Evolutionary conservation across 1,284 basidiomycete species (phyloP).

Genomic region (Thelephora terrestris): DNA sequence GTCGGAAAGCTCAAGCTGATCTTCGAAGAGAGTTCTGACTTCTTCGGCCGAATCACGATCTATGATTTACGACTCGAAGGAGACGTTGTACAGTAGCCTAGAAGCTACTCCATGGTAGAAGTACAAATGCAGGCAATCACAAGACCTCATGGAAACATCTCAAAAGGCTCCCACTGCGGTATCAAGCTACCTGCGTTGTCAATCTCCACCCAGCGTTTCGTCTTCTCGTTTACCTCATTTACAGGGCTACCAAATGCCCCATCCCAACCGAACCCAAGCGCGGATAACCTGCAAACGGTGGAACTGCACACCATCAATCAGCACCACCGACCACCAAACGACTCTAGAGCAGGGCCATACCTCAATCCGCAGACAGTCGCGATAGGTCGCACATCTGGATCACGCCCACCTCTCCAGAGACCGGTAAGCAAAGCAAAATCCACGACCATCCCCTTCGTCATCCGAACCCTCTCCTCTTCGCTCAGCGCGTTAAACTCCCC

Average conservation of each 20-base stretch:
- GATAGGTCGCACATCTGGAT: conserved; percentile 31
- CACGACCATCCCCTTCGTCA: conserved; percentile 53
- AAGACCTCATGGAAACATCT: conserved; percentile 22
- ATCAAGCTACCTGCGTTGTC: conserved; percentile 41
- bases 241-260: conserved; percentile 45
- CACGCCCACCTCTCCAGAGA: conserved; percentile 38
- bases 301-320: conserved; percentile 33
- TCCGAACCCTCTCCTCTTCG: conserved; percentile 29
- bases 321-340: neutral
- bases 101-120: no score
- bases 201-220: conserved; percentile 49
- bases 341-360: conserved; percentile 25
- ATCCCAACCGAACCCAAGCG: conserved; percentile 52
- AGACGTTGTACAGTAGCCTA: neutral
- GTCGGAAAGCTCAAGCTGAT: conserved; percentile 47
- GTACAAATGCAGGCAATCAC: neutral
- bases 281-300: conserved; percentile 47
- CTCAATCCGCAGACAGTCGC: conserved; percentile 48
- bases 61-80: conserved; percentile 56
- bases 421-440: conserved; percentile 56
- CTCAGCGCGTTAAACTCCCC: conserved; percentile 34
- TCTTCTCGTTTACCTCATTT: conserved; percentile 32
- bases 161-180: conserved; percentile 48
- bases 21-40: conserved; percentile 70
- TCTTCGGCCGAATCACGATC: conserved; percentile 66